Evolutionary conservation across 352 stramenopile species (phyloP).

Genomic region (Globisporangium perplexum): DNA sequence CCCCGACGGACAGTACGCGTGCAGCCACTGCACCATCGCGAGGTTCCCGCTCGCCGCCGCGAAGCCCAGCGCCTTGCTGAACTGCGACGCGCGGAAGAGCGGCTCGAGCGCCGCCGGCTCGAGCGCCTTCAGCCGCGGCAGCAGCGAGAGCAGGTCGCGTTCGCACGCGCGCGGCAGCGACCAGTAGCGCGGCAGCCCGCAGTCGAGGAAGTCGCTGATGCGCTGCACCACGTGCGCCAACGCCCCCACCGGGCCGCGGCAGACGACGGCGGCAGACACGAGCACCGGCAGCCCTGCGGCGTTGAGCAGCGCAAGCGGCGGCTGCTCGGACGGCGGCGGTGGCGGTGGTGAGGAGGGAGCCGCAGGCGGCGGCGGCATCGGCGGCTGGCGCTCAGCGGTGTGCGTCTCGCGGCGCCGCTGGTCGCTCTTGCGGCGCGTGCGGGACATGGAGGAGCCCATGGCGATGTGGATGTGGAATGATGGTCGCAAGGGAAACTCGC

Average conservation of each 20-base stretch:
- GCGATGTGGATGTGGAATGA: too few relatives aligned
- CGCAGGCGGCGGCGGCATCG: background rate
- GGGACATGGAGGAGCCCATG: slow-evolving; percentile 7
- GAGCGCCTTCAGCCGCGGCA: slow-evolving; percentile 2
- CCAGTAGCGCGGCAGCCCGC: slow-evolving; percentile 9
- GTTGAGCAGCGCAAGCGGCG: slow-evolving; percentile 5
- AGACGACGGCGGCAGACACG: slow-evolving; percentile 9
- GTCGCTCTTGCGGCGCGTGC: background rate
- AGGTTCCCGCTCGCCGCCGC: slow-evolving; percentile 9
- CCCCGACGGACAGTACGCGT: slow-evolving; percentile 11
- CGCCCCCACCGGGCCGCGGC: slow-evolving; percentile 5
- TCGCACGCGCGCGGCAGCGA: slow-evolving; percentile 10
- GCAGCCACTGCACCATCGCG: slow-evolving; percentile 13
- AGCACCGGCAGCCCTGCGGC: slow-evolving; percentile 4
- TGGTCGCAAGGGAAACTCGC: background rate
- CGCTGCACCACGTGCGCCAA: slow-evolving; percentile 11
- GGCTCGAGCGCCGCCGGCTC: slow-evolving; percentile 5
- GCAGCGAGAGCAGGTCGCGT: slow-evolving; percentile 10
- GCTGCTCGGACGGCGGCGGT: background rate
- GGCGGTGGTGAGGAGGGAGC: too few relatives aligned
- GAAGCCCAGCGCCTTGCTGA: slow-evolving; percentile 6
- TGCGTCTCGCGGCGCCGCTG: background rate
- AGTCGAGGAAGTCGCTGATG: slow-evolving; percentile 14
- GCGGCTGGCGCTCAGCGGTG: background rate
- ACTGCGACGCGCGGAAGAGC: slow-evolving; percentile 7